phyloP scores from a whole-genome alignment of 1,284 basidiomycete species.

The Ceratobasidium sp. region DNA sequence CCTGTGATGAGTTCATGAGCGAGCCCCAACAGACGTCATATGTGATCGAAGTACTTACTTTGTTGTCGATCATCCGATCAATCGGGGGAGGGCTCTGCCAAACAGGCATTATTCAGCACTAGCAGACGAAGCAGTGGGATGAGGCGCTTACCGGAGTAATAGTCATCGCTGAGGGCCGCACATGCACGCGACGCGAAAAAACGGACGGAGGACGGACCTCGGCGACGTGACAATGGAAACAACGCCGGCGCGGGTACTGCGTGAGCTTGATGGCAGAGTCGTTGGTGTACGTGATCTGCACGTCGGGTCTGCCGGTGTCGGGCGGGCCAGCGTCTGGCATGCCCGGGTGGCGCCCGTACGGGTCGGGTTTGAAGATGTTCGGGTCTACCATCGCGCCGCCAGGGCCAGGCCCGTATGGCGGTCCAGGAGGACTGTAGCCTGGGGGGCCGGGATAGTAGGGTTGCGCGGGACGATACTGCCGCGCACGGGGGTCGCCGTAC shows the following conservation, averaged over 20 bases:
- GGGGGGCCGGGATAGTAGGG: background rate
- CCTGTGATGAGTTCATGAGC: no score
- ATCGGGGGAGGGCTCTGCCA: no score
- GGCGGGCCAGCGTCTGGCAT: constrained; percentile 25
- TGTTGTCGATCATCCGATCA: no score
- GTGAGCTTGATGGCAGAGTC: constrained; percentile 89
- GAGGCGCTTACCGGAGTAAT: no score
- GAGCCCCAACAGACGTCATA: no score
- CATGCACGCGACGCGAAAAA: background rate
- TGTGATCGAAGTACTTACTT: no score
- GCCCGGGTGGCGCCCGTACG: constrained; percentile 35
- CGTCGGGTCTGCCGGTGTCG: constrained; percentile 54
- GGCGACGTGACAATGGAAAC: constrained; percentile 89
- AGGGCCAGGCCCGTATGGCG: constrained; percentile 36
- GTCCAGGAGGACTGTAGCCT: background rate
- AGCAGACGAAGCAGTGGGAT: no score
- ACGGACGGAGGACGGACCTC: constrained; percentile 58
- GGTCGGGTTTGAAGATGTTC: constrained; percentile 44
- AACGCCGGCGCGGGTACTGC: constrained; percentile 83
- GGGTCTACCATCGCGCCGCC: constrained; percentile 39
- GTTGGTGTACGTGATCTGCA: constrained; percentile 85
- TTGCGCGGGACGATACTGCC: constrained; percentile 8
- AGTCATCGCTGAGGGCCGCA: constrained; percentile 74
- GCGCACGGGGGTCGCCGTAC: constrained; percentile 10
- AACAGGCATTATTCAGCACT: no score